Evolutionary conservation across 2,329 filamentous ascomycete species (phyloP), one percentile per base, ranked within the genome.

Genomic region (Pleomassaria siparia): DNA sequence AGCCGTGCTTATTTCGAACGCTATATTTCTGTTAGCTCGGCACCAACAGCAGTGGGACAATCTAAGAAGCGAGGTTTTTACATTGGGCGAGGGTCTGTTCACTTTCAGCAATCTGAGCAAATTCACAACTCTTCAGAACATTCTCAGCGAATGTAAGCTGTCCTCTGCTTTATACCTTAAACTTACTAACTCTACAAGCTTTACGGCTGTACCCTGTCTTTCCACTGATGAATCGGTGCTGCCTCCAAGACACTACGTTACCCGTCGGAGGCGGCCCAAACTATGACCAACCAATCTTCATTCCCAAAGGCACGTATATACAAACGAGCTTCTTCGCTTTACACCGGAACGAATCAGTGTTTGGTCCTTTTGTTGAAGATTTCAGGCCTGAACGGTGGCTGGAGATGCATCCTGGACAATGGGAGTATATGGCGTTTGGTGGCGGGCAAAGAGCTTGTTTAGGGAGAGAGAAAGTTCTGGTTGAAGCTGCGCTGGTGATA

Each of bases 81-180:
- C 36, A 6, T 40, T 45, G 18, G 43, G 37, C 1, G 29, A 48
- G 21, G 39, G 26, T 30, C 12, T 13, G 15, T 80, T 80, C 2
- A 71, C 70, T 0, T 83, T 78, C 69, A 78, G 82, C 52, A 70
- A 78, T 35, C 62, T 85, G 25, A 76, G 75, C 51, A 69, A 73
- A 7, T 72, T 83, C 67, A 77, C 71, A 42, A 84, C 84, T 49
- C 64, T 85, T 6, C 77, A 78, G 58, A 77, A 74, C 60, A 71
- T 79, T 5, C 55, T 84, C 40, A 81, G 80, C 49, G 80, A 82
- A 60, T 74, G 78, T 79, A 62, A 51, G 51, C 49, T n/a, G n/a
- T n/a, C n/a, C n/a, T 36, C 15, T 9, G 11, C 21, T 20, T 10
- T 9, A 15, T 33, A 16, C 12, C 35, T 20, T 12, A 24, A 15